Percentiles rank a stretch among this genome's conserved stretches.
Evolutionary conservation across 129 eudicot species (phyloP).

Genomic region (Smallanthus sonchifolius): DNA sequence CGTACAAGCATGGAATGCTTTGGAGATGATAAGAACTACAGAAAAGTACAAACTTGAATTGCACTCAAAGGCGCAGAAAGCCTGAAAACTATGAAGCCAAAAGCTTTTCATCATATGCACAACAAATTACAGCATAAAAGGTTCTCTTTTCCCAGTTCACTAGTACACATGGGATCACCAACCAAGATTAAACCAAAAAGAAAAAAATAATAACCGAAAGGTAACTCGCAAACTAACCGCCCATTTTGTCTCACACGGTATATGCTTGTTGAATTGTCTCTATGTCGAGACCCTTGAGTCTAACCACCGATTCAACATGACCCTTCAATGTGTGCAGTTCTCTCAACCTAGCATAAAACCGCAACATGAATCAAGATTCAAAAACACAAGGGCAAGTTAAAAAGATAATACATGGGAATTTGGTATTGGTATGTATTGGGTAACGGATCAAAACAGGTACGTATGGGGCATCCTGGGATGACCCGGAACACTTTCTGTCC

Average conservation of each 20-base stretch:
- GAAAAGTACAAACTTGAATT: not conserved
- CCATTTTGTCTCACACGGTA: constrained; percentile 57
- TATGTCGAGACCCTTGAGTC: constrained; percentile 90
- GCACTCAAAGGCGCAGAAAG: not conserved
- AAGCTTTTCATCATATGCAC: constrained; percentile 40
- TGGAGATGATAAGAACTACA: not conserved
- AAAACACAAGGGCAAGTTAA: not conserved
- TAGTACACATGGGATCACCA: constrained; percentile 31
- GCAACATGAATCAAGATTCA: not conserved
- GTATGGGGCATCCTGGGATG: not conserved
- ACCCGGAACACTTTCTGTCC: too few species aligned
- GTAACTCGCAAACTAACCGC: constrained; percentile 14
- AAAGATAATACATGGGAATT: too few species aligned
- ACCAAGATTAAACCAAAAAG: constrained; percentile 10
- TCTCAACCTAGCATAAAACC: constrained; percentile 59
- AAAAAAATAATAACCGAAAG: constrained; percentile 15
- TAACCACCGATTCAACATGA: constrained; percentile 93
- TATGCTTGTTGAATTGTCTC: constrained; percentile 93
- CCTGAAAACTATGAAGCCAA: constrained; percentile 11
- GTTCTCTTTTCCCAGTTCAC: constrained; percentile 27
- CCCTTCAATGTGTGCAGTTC: constrained; percentile 91
- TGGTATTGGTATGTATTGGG: not conserved
- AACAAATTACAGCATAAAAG: constrained; percentile 31
- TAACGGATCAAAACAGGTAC: not conserved
- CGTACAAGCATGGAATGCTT: not conserved